These are phyloP conservation scores for Anastatica hierochuntica DNA, from an alignment of 345 rosid species.

Conservation along the genomic window DNA sequence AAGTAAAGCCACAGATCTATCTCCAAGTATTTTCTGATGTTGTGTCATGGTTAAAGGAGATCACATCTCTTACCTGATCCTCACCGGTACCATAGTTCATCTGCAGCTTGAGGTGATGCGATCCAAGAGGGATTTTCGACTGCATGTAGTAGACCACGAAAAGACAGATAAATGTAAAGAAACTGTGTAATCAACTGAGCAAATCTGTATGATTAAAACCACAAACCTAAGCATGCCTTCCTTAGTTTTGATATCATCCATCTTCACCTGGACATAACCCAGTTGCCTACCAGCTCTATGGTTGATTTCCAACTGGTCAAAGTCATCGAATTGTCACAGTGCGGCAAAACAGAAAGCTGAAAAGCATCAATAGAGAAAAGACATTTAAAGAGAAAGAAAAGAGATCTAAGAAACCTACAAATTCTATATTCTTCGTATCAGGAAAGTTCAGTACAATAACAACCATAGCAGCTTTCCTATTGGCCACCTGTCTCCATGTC, in stretches of 20 bases:
- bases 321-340: background rate
- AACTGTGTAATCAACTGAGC: background rate
- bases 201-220: background rate
- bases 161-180: background rate
- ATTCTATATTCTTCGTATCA: conserved; percentile 76
- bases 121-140: conserved; percentile 85
- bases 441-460: conserved; percentile 88
- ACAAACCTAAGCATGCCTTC: conserved; percentile 71
- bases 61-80: conserved; percentile 51
- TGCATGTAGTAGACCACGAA: conserved; percentile 25
- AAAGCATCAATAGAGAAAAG: background rate
- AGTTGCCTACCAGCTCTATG: conserved; percentile 91
- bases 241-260: conserved; percentile 70
- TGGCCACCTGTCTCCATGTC: conserved; percentile 80
- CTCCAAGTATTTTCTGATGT: no score
- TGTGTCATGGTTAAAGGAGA: background rate
- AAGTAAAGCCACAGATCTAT: no score
- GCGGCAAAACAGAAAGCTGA: conserved; percentile 16
- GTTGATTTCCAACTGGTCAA: conserved; percentile 64
- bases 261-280: conserved; percentile 83
- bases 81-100: conserved; percentile 86
- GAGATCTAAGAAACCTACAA: conserved; percentile 45
- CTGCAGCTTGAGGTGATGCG: conserved; percentile 97
- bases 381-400: no score
- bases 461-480: conserved; percentile 92